Percentiles rank a stretch among this genome's conserved stretches.
phyloP scores from a whole-genome alignment of 164 flowering plant genomes.

The Chimonanthus praecox region DNA sequence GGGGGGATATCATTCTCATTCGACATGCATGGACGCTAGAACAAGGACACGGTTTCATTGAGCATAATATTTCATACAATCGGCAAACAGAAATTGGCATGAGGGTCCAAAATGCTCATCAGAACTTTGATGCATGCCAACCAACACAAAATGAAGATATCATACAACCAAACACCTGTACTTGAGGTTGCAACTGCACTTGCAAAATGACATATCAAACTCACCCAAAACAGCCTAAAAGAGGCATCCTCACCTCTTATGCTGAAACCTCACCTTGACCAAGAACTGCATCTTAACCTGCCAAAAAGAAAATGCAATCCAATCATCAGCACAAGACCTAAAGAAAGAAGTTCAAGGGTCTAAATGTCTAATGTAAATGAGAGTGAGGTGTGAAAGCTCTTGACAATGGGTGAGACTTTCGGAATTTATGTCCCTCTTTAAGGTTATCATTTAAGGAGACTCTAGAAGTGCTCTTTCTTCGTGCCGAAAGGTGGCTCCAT shows the following conservation, averaged over 20 bases:
- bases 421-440: no score
- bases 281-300: constrained; percentile 99
- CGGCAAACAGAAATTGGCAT: no score
- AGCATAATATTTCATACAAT: no score
- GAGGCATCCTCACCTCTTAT: constrained; percentile 44
- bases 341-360: background rate
- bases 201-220: background rate
- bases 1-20: no score
- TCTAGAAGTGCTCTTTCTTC: no score
- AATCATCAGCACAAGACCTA: background rate
- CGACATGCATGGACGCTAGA: no score
- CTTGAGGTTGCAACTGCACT: background rate
- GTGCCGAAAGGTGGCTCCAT: no score
- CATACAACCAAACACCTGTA: background rate
- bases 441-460: no score
- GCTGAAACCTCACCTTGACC: constrained; percentile 87
- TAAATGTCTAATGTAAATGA: no score
- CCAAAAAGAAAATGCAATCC: background rate
- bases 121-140: background rate
- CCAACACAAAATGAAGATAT: background rate
- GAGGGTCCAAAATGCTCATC: background rate
- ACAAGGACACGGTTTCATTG: no score
- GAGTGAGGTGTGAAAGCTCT: no score
- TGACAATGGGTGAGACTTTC: no score
- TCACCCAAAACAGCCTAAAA: background rate